These are phyloP conservation scores for Blastobotrys muscicola DNA, from an alignment of 805 yeast species.

Conservation along the genomic window DNA sequence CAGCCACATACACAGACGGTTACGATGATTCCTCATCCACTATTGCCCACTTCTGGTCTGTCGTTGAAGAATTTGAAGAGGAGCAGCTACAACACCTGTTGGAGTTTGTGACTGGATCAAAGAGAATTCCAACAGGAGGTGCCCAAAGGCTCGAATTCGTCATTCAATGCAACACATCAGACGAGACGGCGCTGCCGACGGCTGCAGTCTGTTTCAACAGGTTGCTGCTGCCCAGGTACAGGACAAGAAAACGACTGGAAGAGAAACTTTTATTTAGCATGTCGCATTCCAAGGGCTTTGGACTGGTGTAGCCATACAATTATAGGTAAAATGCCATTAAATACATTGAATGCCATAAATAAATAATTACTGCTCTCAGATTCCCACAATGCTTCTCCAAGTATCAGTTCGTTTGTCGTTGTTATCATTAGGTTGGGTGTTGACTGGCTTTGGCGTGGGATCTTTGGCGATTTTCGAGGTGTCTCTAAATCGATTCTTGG, in stretches of 20 bases:
- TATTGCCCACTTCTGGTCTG: conserved; percentile 37
- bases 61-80: conserved; percentile 32
- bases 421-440: too few relatives aligned
- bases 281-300: conserved; percentile 25
- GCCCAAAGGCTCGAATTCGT: conserved; percentile 36
- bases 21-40: conserved; percentile 31
- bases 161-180: conserved; percentile 34
- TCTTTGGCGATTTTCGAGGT: too few relatives aligned
- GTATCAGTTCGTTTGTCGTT: too few relatives aligned
- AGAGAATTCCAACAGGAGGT: conserved; percentile 41
- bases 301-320: conserved; percentile 13
- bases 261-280: conserved; percentile 18
- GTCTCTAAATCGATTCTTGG: too few relatives aligned
- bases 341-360: too few relatives aligned
- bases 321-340: too few relatives aligned
- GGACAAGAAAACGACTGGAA: conserved; percentile 23
- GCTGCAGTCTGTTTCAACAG: conserved; percentile 43
- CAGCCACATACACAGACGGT: conserved; percentile 34
- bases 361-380: too few relatives aligned
- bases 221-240: conserved; percentile 39
- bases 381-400: too few relatives aligned
- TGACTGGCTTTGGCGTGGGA: too few relatives aligned
- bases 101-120: conserved; percentile 42
- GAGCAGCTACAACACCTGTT: conserved; percentile 33
- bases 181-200: conserved; percentile 35